Base-by-base conservation (phyloP, 495 filamentous ascomycete species). In the Rusavskia elegans region DNA sequence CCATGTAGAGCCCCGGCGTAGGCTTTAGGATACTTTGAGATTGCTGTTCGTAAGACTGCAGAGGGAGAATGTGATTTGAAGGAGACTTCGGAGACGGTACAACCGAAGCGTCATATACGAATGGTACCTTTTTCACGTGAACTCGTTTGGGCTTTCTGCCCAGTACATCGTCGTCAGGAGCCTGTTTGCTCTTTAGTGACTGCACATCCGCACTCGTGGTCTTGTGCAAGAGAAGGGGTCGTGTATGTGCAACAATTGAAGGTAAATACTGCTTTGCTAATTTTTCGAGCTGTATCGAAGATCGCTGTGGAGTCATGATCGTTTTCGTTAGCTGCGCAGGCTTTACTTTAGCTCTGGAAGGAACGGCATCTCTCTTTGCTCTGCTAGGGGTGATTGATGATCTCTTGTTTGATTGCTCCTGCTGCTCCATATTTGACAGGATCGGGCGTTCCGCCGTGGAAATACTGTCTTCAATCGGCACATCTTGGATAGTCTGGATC, bases 191-290 rank as follows among this genome's bases (percentile, higher is more conserved):
- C 30, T 45, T 20, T 20, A 13, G 45, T 25, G 36, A 19, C 2
- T 27, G 23, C 42, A 14, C 5, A n/a, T 7, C 32, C n/a, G 11
- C 30, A 17, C 27, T 20, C 6, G 29, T 19, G 7, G 16, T 37
- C 11, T 29, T 27, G 19, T 17, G 17, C 45, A n/a, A 17, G 23
- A 21, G 27, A 38, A 38, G 36, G 21, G 23, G 55, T 45, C 38
- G 46, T 29, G 46, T 42, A 25, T 54, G 51, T 45, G 55, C 51
- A 32, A 46, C 48, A 23, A 50, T 27, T 19, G 46, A 54, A 27
- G 51, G 46, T 5, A 57, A 35, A 27, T 57, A 48, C 2, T 16
- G 14, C 32, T 48, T 35, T 35, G 32, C 32, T 35, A 35, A 2
- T 2, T 14, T 35, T 35, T 8, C 32, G 13, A 35, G 32, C 13